phyloP scores from a whole-genome alignment of 495 filamentous ascomycete genomes.

The Xylaria intraflava region DNA sequence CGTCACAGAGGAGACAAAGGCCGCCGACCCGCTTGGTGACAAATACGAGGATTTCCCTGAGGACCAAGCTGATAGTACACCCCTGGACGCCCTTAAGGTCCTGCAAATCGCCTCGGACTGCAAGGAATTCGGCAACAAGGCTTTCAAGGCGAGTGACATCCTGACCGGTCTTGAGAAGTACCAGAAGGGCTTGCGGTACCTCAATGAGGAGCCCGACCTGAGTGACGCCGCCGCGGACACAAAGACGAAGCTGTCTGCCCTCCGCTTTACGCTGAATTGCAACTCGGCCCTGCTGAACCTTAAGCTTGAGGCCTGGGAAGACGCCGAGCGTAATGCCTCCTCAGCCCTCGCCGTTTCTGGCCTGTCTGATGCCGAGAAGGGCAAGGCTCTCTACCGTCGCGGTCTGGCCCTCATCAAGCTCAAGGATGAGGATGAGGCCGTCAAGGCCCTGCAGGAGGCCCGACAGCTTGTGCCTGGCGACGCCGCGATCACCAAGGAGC shows the following conservation, averaged over 20 bases:
- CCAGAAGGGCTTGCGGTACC: conserved; percentile 91
- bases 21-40: conserved; percentile 77
- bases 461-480: conserved; percentile 69
- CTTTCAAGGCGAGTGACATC: conserved; percentile 74
- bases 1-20: conserved; percentile 56
- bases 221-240: conserved; percentile 64
- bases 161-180: conserved; percentile 82
- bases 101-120: conserved; percentile 76
- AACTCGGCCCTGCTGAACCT: conserved; percentile 75
- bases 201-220: conserved; percentile 77
- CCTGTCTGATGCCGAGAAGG: conserved; percentile 68
- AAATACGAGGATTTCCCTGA: conserved; percentile 95
- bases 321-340: conserved; percentile 61
- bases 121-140: conserved; percentile 86
- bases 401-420: conserved; percentile 64
- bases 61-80: conserved; percentile 52
- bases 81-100: conserved; percentile 56
- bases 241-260: conserved; percentile 55
- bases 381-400: conserved; percentile 81
- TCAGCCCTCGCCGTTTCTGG: conserved; percentile 64
- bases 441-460: conserved; percentile 72
- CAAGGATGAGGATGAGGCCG: conserved; percentile 81
- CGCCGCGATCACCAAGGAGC: conserved; percentile 65
- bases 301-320: conserved; percentile 66
- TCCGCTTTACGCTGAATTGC: conserved; percentile 71